Evolutionary conservation across 768 basidiomycete genomes (phyloP), one percentile per base, ranked within the genome.

Genomic region (Daedalea quercina): DNA sequence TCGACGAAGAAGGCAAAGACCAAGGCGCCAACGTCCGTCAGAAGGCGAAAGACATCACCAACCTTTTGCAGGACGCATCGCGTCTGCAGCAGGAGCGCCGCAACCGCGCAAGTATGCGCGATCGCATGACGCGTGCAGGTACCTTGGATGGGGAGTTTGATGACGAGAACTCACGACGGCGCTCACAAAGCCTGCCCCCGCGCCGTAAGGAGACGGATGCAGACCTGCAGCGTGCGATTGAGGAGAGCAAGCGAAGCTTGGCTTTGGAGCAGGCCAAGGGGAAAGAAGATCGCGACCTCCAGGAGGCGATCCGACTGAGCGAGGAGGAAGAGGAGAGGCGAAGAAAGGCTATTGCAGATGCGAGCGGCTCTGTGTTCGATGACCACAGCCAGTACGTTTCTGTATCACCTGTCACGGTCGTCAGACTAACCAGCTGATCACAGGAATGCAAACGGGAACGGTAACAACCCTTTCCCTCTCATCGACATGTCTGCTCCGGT

Each of bases 21-120:
- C 93, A 96, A 63, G 96, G 96, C 33, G 93, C 93, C n/a, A 99
- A 98, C 69, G 91, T 94, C 15, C 82, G 92, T 22, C 91, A 94
- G 68, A 94, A 95, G 70, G 96, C 96, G 12, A 98, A 99, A 67
- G 96, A 98, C 60, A 97, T 99, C 68, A 94, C 93, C 33, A 94
- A 93, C 64, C 80, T 98, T 12, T 77, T 99, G 24, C 77, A 81
- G 66, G 96, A 99, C 65, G 85, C 95, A 51, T 70, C 75, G 1
- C 84, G 96, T 9, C 78, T 99, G 44, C 80, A 91, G 11, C 83
- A 90, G 57, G 94, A 95, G 67, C 81, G 96, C 28, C 78, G 84
- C 15, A 78, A 82, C 37, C 78, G 94, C 22, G 93, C 94, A 2
- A 76, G 79, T 47, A 98, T 99, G 96, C 83, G 93, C 28, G 93